These are phyloP conservation scores for Ophiosphaerella korrae DNA, from an alignment of 2,329 filamentous ascomycete species.

Conservation along the genomic window DNA sequence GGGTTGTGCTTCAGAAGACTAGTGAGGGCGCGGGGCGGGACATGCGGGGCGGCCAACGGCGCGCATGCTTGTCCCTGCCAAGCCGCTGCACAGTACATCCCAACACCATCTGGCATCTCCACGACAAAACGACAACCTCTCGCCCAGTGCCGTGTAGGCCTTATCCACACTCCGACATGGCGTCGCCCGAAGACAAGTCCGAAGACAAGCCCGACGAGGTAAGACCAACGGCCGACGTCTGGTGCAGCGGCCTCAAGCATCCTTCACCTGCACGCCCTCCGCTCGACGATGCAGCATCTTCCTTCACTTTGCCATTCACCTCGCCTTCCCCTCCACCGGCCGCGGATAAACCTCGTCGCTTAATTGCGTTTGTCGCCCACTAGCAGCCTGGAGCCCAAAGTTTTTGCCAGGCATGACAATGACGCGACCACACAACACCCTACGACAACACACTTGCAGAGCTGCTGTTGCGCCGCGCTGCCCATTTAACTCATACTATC, in stretches of 20 bases:
- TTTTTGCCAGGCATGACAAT: neutral
- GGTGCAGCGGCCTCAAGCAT: conserved; percentile 24
- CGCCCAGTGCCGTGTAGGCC: conserved; percentile 38
- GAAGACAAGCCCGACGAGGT: conserved; percentile 38
- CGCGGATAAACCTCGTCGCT: conserved; percentile 14
- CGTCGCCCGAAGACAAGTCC: conserved; percentile 34
- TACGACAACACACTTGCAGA: neutral
- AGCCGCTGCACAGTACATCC: neutral
- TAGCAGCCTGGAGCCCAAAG: neutral
- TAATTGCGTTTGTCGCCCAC: conserved; percentile 19
- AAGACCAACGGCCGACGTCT: conserved; percentile 36
- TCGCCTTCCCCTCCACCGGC: conserved; percentile 6
- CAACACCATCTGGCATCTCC: too few relatives aligned
- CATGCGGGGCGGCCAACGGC: too few relatives aligned
- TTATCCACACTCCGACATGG: conserved; percentile 35
- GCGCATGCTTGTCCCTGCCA: neutral
- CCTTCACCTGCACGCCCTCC: conserved; percentile 11
- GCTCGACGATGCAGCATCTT: conserved; percentile 1
- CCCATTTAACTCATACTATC: neutral
- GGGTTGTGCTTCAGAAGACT: neutral
- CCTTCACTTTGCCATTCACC: conserved; percentile 5
- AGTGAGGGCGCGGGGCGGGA: neutral
- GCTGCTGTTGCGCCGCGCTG: neutral
- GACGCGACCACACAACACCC: neutral
- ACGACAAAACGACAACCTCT: conserved; percentile 14